Evolutionary conservation across 2,329 filamentous ascomycete genomes (phyloP).

Genomic region (Neonectria ditissima): DNA sequence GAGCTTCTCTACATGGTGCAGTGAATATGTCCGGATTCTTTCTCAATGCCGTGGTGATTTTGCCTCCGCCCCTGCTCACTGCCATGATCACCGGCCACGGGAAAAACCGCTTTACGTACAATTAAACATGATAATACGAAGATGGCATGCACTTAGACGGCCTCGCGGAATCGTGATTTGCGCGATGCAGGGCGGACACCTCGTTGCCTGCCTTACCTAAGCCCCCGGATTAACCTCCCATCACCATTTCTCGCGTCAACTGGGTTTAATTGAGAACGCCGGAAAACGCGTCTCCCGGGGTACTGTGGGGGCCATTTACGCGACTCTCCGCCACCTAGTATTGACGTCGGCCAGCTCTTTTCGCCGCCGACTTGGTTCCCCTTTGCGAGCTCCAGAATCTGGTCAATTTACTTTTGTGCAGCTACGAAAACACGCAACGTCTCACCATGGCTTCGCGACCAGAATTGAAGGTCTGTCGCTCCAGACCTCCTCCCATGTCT

Average conservation of each 20-base stretch:
- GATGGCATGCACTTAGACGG: no score
- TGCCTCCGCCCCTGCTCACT: no score
- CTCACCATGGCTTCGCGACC: slow-evolving; percentile 76
- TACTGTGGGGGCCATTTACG: slow-evolving; percentile 37
- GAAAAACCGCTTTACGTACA: no score
- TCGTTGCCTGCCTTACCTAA: no score
- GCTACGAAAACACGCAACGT: slow-evolving; percentile 12
- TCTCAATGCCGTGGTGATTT: no score
- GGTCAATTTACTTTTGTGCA: slow-evolving; percentile 13
- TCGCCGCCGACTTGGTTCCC: slow-evolving; percentile 14
- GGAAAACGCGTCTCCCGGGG: slow-evolving; percentile 45
- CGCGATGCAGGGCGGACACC: no score
- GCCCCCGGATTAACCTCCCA: slow-evolving; percentile 9
- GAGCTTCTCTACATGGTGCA: no score
- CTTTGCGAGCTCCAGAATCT: slow-evolving; percentile 17
- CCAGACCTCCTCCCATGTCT: background rate
- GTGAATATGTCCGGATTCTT: no score
- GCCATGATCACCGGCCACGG: no score
- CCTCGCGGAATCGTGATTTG: background rate
- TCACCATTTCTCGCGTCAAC: slow-evolving; percentile 38
- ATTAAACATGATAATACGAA: no score
- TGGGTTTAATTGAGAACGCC: slow-evolving; percentile 43
- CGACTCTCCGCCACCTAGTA: slow-evolving; percentile 32
- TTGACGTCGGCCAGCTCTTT: slow-evolving; percentile 30
- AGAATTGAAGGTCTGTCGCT: slow-evolving; percentile 71